phyloP scores from a whole-genome alignment of 129 eudicot species.

The Erigeron canadensis region DNA sequence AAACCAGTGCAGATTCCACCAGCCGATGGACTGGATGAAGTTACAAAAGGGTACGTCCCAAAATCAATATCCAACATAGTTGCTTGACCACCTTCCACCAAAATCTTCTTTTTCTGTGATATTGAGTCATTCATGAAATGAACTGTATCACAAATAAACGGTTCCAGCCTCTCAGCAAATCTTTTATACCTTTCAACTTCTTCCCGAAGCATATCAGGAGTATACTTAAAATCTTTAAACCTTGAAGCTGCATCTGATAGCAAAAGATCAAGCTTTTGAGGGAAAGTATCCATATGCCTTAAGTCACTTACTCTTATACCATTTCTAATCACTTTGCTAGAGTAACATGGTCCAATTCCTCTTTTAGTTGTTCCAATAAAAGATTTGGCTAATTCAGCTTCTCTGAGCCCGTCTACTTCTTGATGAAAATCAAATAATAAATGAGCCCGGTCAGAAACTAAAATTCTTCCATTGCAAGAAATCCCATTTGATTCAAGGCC shows the following conservation, averaged over 20 bases:
- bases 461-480: slow-evolving; percentile 78
- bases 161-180: slow-evolving; percentile 91
- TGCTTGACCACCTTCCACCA: slow-evolving; percentile 99
- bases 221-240: slow-evolving; percentile 66
- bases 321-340: slow-evolving; percentile 81
- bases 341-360: slow-evolving; percentile 94
- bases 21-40: slow-evolving; percentile 96
- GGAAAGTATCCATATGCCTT: slow-evolving; percentile 96
- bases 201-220: slow-evolving; percentile 67
- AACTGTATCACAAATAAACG: slow-evolving; percentile 78
- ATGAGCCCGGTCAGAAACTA: slow-evolving; percentile 94
- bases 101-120: slow-evolving; percentile 60
- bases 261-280: slow-evolving; percentile 78
- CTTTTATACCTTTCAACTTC: slow-evolving; percentile 85
- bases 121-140: slow-evolving; percentile 79
- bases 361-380: slow-evolving; percentile 92
- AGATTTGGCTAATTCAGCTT: slow-evolving; percentile 85
- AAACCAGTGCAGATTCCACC: slow-evolving; percentile 98
- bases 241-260: slow-evolving; percentile 88
- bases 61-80: slow-evolving; percentile 97
- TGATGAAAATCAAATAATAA: slow-evolving; percentile 89
- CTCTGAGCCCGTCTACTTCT: slow-evolving; percentile 83
- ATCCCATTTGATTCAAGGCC: slow-evolving; percentile 88
- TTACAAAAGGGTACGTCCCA: slow-evolving; percentile 95
- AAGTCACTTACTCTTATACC: slow-evolving; percentile 89